Conservation (phyloP, 2,329 filamentous ascomycete species). For the Colletotrichum falcatum region DNA sequence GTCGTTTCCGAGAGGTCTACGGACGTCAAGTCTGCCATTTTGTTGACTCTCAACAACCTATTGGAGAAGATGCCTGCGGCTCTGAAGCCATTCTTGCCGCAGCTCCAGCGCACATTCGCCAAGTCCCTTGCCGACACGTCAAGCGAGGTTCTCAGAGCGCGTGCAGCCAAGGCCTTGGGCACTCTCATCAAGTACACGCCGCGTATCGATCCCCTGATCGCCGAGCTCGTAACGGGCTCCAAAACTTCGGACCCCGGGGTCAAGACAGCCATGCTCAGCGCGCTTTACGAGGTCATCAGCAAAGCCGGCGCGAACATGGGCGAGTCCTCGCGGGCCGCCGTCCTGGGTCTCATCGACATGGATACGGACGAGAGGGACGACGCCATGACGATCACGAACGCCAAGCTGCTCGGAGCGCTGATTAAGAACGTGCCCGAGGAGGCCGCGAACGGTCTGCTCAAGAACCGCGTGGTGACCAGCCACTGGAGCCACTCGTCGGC, state of each 20-base stretch:
- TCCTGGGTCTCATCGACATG: slow-evolving; percentile 88
- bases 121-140: slow-evolving; percentile 94
- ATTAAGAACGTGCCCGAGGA: slow-evolving; percentile 87
- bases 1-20: slow-evolving; percentile 96
- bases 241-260: slow-evolving; percentile 91
- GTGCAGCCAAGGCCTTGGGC: slow-evolving; percentile 93
- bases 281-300: slow-evolving; percentile 94
- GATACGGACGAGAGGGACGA: slow-evolving; percentile 81
- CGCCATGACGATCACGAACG: slow-evolving; percentile 88
- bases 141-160: slow-evolving; percentile 86
- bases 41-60: slow-evolving; percentile 93
- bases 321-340: slow-evolving; percentile 86
- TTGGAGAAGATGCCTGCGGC: slow-evolving; percentile 96
- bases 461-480: slow-evolving; percentile 81
- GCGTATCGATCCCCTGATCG: slow-evolving; percentile 92
- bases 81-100: slow-evolving; percentile 95
- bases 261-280: slow-evolving; percentile 95
- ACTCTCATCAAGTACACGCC: slow-evolving; percentile 96
- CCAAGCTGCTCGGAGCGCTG: slow-evolving; percentile 88
- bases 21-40: slow-evolving; percentile 94
- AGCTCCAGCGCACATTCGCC: slow-evolving; percentile 96
- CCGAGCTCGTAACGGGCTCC: slow-evolving; percentile 93
- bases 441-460: slow-evolving; percentile 68
- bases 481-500: slow-evolving; percentile 83
- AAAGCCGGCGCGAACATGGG: slow-evolving; percentile 97